A percentile compares a stretch with the other conserved stretches of the same genome.
Conservation (phyloP, 352 stramenopile species). For the Globisporangium ultimum region DNA sequence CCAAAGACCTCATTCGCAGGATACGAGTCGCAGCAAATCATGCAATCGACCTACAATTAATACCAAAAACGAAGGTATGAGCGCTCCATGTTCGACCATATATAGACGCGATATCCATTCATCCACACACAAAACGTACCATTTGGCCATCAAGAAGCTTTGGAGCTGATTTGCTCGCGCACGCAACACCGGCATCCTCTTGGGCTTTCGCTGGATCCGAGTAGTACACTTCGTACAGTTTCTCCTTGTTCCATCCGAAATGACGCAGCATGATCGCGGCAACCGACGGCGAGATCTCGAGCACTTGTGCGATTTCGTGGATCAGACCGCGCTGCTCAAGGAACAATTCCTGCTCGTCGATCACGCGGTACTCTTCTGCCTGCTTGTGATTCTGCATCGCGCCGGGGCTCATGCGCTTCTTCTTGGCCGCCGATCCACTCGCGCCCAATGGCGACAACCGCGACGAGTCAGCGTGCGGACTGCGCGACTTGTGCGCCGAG, state of each 20-base stretch:
- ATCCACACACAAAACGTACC: slow-evolving; percentile 23
- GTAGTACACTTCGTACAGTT: slow-evolving; percentile 87
- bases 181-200: slow-evolving; percentile 58
- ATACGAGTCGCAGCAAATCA: slow-evolving; percentile 96
- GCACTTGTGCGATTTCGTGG: slow-evolving; percentile 66
- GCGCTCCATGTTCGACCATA: background rate
- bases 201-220: slow-evolving; percentile 53
- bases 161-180: slow-evolving; percentile 34
- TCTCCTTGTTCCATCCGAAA: slow-evolving; percentile 90
- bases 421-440: slow-evolving; percentile 51
- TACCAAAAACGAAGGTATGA: background rate
- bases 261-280: slow-evolving; percentile 78
- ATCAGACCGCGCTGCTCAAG: slow-evolving; percentile 61
- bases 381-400: slow-evolving; percentile 29
- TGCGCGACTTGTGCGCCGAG: slow-evolving; percentile 28
- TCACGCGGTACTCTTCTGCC: slow-evolving; percentile 73
- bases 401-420: slow-evolving; percentile 55
- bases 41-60: slow-evolving; percentile 58
- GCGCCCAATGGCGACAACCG: slow-evolving; percentile 34
- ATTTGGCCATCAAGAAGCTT: slow-evolving; percentile 31
- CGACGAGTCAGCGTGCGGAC: slow-evolving; percentile 20
- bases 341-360: slow-evolving; percentile 80
- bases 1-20: slow-evolving; percentile 65
- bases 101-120: background rate
- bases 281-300: slow-evolving; percentile 62